These are phyloP conservation scores for Clarireedia paspali DNA, from an alignment of 2,329 filamentous ascomycete genomes.

Conservation along the genomic window DNA sequence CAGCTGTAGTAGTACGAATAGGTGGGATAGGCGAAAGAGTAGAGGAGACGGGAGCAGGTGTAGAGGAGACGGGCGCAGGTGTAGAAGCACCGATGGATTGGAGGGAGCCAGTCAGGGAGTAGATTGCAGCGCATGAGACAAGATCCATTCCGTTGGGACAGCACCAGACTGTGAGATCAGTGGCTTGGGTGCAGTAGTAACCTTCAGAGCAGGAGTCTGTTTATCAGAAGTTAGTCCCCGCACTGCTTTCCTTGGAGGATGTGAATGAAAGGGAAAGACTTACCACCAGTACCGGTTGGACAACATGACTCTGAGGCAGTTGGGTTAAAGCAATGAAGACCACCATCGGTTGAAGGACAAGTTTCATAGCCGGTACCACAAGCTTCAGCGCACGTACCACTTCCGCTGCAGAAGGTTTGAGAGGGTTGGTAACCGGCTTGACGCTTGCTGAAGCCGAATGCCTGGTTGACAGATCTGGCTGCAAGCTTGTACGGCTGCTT, in stretches of 20 bases:
- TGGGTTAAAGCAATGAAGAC: constrained; percentile 4
- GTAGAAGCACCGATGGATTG: background rate
- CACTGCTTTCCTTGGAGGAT: background rate
- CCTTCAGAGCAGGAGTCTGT: constrained; percentile 10
- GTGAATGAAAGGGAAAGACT: background rate
- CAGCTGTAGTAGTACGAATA: no score
- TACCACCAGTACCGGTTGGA: constrained; percentile 7
- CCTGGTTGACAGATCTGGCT: background rate
- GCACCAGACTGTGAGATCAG: constrained; percentile 46
- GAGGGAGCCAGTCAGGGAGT: constrained; percentile 41
- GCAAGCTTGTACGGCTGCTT: constrained; percentile 6
- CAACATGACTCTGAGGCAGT: constrained; percentile 2
- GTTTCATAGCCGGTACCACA: constrained; percentile 7
- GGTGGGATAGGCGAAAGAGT: no score
- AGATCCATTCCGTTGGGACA: constrained; percentile 47
- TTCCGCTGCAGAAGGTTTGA: constrained; percentile 4
- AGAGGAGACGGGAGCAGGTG: no score
- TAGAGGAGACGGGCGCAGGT: background rate
- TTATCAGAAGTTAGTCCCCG: background rate
- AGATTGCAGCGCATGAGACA: constrained; percentile 44
- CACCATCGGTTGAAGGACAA: constrained; percentile 1
- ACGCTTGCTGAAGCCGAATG: background rate
- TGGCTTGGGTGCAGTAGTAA: constrained; percentile 55
- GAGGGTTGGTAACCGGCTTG: constrained; percentile 7
- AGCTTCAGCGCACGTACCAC: constrained; percentile 4